Evolutionary conservation across 1,284 basidiomycete genomes (phyloP).

Genomic region (Moniliella sp.): DNA sequence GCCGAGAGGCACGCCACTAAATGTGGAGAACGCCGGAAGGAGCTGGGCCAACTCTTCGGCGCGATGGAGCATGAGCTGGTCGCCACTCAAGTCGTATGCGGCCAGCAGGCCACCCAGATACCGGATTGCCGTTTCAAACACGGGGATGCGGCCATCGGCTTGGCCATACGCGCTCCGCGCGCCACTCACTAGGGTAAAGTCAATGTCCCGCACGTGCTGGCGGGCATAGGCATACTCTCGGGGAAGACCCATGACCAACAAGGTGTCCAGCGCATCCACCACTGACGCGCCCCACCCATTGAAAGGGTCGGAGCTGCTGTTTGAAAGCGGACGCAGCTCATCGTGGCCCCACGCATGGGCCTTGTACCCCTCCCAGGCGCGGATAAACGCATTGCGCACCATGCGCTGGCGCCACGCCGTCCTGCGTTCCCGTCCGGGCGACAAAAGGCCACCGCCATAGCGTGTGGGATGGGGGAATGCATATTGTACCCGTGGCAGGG

Average conservation of each 20-base stretch:
- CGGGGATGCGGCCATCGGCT: slow-evolving; percentile 37
- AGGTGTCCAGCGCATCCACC: slow-evolving; percentile 53
- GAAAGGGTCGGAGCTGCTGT: slow-evolving; percentile 18
- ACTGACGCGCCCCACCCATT: slow-evolving; percentile 60
- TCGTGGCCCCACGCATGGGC: slow-evolving; percentile 42
- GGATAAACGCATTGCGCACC: slow-evolving; percentile 43
- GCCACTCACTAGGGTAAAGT: slow-evolving; percentile 39
- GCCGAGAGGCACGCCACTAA: slow-evolving; percentile 36
- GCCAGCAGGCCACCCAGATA: slow-evolving; percentile 63
- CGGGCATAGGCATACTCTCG: slow-evolving; percentile 56
- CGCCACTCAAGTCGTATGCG: slow-evolving; percentile 58
- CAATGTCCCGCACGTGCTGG: slow-evolving; percentile 46
- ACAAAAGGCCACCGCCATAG: slow-evolving; percentile 11
- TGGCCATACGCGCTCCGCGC: slow-evolving; percentile 24
- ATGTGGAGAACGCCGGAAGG: slow-evolving; percentile 38
- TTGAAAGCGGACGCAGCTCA: slow-evolving; percentile 40
- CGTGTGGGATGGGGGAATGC: slow-evolving; percentile 10
- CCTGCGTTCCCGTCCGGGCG: slow-evolving; percentile 11
- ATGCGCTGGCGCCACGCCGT: slow-evolving; percentile 12
- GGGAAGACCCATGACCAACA: slow-evolving; percentile 62
- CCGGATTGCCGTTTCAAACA: slow-evolving; percentile 75
- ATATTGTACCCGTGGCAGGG: slow-evolving; percentile 15
- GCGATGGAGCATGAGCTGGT: slow-evolving; percentile 38
- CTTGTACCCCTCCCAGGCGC: slow-evolving; percentile 43
- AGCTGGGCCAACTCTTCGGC: slow-evolving; percentile 53